Base-by-base conservation (phyloP, 2,329 filamentous ascomycete species). In the Pseudopithomyces chartarum region DNA sequence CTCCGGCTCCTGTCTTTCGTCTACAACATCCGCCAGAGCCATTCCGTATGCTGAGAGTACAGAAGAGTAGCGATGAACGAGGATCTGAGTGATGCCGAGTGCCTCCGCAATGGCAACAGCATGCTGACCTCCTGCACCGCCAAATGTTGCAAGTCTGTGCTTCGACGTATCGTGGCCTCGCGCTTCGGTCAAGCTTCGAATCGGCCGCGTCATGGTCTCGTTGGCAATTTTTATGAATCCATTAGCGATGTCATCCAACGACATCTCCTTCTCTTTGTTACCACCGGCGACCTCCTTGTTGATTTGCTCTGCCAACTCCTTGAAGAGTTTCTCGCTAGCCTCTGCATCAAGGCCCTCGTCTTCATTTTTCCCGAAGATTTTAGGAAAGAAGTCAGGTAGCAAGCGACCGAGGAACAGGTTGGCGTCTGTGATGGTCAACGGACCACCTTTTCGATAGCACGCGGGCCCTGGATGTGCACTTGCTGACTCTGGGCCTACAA, bases 361-460 rank as follows among this genome's bases (percentile, higher is more conserved):
- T 71, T 97, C 93, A 43, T 93, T 89, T 73, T 91, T 89, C 44
- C 94, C 94, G 66, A 98, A 97, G 57, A 98, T 97, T 73, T 93
- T 94, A 0, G 93, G 93, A 69, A 97, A 97, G 80, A 95, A 96
- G 59, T 96, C 91, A 0, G 93, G 93, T 1, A 97, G 78, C 3
- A 98, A 80, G 38, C 93, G 85, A 0, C 93, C 92, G 0, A 97
- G 85, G 66, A 91, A 91, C 6, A 97, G 76, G 65, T 97, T 97
- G 1, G 93, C 93, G 71, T 97, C 93, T 0, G 93, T 97, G n/a
- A 97, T 92, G 0, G 93, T 95, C 4, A 93, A 82, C 3, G 93
- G 92, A 0, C 93, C 93, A 0, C 89, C 91, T 75, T 97, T 97
- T 32, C 92, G 85, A 75, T 97, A 97, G 65, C 92, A 97, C 0